phyloP scores from a whole-genome alignment of 768 basidiomycete genomes.

The Boletus fagicola region DNA sequence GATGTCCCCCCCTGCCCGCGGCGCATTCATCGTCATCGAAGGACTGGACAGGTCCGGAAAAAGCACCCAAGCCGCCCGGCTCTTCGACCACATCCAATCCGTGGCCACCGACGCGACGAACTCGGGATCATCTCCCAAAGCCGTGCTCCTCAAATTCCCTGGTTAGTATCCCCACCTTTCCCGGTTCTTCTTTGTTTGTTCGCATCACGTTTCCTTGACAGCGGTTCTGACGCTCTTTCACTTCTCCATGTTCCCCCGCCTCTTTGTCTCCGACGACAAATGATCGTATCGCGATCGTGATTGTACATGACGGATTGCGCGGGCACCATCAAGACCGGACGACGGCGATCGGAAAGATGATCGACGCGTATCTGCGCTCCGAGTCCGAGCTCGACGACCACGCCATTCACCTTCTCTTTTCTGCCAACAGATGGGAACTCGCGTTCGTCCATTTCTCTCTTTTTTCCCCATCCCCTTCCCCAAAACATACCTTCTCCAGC shows the following conservation, averaged over 20 bases:
- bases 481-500: neutral
- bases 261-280: neutral
- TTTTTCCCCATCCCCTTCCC: neutral
- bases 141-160: constrained; percentile 81
- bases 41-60: constrained; percentile 97
- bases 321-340: constrained; percentile 70
- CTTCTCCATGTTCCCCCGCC: no score
- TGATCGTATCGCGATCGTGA: neutral
- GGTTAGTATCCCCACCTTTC: constrained; percentile 46
- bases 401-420: constrained; percentile 91
- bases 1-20: constrained; percentile 38
- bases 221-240: neutral
- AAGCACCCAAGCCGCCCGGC: constrained; percentile 74
- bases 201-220: neutral
- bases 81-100: constrained; percentile 53
- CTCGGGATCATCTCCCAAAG: constrained; percentile 22
- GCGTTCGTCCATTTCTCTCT: constrained; percentile 55
- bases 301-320: neutral
- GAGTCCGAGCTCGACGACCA: constrained; percentile 86
- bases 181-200: neutral
- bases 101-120: neutral
- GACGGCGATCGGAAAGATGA: constrained; percentile 88
- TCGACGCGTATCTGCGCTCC: constrained; percentile 86
- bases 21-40: constrained; percentile 89
- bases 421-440: constrained; percentile 96